Percentiles rank a stretch among this genome's conserved stretches.
phyloP scores from a whole-genome alignment of 805 yeast genomes.

The Nakazawaea peltata region DNA sequence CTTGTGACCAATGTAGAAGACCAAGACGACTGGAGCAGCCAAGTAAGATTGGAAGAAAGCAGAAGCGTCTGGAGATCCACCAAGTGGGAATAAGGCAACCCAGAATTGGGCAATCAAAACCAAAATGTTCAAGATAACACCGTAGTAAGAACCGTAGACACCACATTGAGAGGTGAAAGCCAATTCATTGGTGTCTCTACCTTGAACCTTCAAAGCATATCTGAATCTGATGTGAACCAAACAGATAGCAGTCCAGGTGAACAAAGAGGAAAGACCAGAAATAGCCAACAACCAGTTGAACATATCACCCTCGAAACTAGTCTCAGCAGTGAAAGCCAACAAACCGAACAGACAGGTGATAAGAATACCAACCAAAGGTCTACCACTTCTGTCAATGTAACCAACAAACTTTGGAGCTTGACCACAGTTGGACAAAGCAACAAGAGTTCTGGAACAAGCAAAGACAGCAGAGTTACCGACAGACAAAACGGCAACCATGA shows the following conservation, averaged over 20 bases:
- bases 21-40: conserved; percentile 54
- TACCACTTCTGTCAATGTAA: conserved; percentile 68
- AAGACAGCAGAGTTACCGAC: conserved; percentile 73
- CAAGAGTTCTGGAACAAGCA: conserved; percentile 65
- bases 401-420: conserved; percentile 55
- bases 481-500: conserved; percentile 62
- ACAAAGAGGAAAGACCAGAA: conserved; percentile 68
- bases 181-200: conserved; percentile 61
- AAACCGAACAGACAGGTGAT: conserved; percentile 48
- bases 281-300: conserved; percentile 75
- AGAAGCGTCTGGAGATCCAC: conserved; percentile 40
- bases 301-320: conserved; percentile 44
- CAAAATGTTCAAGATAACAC: conserved; percentile 45
- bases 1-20: conserved; percentile 24
- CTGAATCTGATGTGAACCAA: conserved; percentile 65
- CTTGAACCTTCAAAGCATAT: conserved; percentile 55
- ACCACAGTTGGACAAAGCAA: conserved; percentile 63
- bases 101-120: conserved; percentile 75
- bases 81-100: conserved; percentile 70
- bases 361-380: conserved; percentile 65
- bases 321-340: conserved; percentile 56
- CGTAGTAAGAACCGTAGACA: conserved; percentile 57
- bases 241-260: conserved; percentile 75
- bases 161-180: conserved; percentile 64
- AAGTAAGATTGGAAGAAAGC: conserved; percentile 61